A percentile compares a stretch with the other conserved stretches of the same genome.
These are phyloP conservation scores for Balansia obtecta DNA, from an alignment of 2,329 filamentous ascomycete species.

Conservation along the genomic window DNA sequence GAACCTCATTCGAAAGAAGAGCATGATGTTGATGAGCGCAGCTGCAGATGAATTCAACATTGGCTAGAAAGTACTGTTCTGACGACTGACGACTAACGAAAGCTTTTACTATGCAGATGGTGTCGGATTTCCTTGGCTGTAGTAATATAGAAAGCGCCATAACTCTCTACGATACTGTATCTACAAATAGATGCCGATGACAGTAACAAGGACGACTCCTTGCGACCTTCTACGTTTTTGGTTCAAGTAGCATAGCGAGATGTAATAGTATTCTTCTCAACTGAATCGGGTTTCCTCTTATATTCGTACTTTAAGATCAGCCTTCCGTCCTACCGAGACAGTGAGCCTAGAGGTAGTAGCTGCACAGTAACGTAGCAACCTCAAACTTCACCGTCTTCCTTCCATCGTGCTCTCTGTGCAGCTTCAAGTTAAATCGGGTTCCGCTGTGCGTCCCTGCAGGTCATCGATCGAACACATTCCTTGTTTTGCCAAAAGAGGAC, in stretches of 20 bases:
- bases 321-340: too few relatives aligned
- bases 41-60: conserved; percentile 57
- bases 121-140: too few relatives aligned
- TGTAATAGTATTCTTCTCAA: background rate
- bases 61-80: conserved; percentile 27
- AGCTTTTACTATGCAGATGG: too few relatives aligned
- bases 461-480: background rate
- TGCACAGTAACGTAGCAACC: too few relatives aligned
- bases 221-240: background rate
- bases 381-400: too few relatives aligned
- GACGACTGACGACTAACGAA: too few relatives aligned
- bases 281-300: background rate
- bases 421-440: background rate
- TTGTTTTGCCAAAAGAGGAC: background rate
- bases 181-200: too few relatives aligned
- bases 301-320: background rate
- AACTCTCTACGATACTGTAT: too few relatives aligned
- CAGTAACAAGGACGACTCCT: too few relatives aligned
- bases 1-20: conserved; percentile 44
- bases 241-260: background rate
- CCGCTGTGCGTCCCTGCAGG: background rate
- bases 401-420: too few relatives aligned
- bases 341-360: too few relatives aligned
- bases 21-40: conserved; percentile 53
- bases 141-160: too few relatives aligned